Conservation (phyloP, 345 rosid genomes). For the Lagerstroemia speciosa region DNA sequence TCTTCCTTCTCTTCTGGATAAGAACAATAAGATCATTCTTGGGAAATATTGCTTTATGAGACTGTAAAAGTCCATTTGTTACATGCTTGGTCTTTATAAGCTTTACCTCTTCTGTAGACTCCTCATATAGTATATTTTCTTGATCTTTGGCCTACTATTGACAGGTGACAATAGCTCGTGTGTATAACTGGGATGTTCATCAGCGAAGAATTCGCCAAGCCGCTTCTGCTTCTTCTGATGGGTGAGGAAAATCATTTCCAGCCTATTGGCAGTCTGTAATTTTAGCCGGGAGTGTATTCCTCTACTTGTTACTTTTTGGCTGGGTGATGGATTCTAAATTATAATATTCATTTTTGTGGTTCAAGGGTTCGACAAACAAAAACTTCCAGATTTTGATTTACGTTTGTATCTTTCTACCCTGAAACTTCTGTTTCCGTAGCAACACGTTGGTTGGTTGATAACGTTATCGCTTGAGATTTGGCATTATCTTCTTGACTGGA, state of each 20-base stretch:
- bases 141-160: neutral
- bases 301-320: neutral
- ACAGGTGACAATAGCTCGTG: conserved; percentile 79
- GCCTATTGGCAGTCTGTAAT: neutral
- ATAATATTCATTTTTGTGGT: neutral
- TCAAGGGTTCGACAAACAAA: neutral
- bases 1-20: neutral
- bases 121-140: no score
- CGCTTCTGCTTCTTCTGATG: conserved; percentile 28
- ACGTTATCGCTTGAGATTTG: neutral
- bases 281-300: neutral
- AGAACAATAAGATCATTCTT: neutral
- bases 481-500: neutral
- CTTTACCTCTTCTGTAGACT: neutral
- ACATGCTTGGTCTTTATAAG: neutral
- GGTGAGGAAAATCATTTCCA: conserved; percentile 12
- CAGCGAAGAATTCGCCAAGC: conserved; percentile 64
- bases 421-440: neutral
- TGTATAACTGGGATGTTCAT: conserved; percentile 89
- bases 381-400: neutral
- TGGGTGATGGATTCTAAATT: neutral
- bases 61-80: neutral
- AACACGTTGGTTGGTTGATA: neutral
- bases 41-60: neutral
- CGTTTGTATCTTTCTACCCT: no score